A percentile compares a stretch with the other conserved stretches of the same genome.
Conservation (phyloP, 2,329 filamentous ascomycete species). For the Ophiostoma ips region DNA sequence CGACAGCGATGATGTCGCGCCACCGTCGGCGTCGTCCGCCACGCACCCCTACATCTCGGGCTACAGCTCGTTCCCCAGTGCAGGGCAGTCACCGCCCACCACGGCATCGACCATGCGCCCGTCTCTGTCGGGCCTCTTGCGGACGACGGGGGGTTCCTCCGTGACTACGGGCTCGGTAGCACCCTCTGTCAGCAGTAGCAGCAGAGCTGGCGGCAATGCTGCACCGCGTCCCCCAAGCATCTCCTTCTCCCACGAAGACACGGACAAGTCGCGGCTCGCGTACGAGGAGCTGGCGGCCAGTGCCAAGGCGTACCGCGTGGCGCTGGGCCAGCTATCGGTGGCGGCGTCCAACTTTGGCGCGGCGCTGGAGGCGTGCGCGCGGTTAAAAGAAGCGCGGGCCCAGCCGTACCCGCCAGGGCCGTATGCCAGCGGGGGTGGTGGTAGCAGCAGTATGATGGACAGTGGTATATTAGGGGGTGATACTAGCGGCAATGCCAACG, state of each 20-base stretch:
- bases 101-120: slow-evolving; percentile 7
- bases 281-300: slow-evolving; percentile 48
- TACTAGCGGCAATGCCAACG: slow-evolving; percentile 27
- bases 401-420: slow-evolving; percentile 33
- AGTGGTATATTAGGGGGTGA: slow-evolving; percentile 28
- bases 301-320: slow-evolving; percentile 49
- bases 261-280: slow-evolving; percentile 46
- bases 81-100: slow-evolving; percentile 4
- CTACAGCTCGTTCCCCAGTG: slow-evolving; percentile 8
- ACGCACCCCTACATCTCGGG: slow-evolving; percentile 2
- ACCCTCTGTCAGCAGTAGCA: neutral
- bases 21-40: neutral
- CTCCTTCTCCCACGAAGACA: slow-evolving; percentile 39
- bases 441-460: slow-evolving; percentile 14
- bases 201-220: neutral
- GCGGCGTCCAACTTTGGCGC: slow-evolving; percentile 50
- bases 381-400: slow-evolving; percentile 51
- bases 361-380: slow-evolving; percentile 53
- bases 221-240: neutral
- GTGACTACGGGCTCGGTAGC: neutral
- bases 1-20: neutral
- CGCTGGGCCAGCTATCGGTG: slow-evolving; percentile 45
- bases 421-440: slow-evolving; percentile 15
- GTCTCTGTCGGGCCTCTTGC: slow-evolving; percentile 1
- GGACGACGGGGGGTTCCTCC: neutral